These are phyloP conservation scores for Seiridium cupressi DNA, from an alignment of 2,329 filamentous ascomycete genomes.

Conservation along the genomic window DNA sequence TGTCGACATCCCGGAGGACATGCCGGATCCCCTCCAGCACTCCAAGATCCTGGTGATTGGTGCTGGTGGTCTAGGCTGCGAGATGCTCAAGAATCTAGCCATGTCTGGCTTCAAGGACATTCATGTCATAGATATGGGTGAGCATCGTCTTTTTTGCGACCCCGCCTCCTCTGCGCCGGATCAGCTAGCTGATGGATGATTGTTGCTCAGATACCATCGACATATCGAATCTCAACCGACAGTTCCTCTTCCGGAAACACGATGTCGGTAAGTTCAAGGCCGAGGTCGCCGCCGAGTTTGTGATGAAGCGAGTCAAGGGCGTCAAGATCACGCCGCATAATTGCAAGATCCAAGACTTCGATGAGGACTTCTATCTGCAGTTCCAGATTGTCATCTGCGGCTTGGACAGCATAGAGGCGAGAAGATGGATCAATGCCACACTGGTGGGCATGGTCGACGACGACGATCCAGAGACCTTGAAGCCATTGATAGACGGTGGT, in stretches of 20 bases:
- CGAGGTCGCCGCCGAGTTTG: slow-evolving; percentile 86
- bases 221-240: slow-evolving; percentile 95
- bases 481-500: slow-evolving; percentile 93
- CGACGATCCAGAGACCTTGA: slow-evolving; percentile 79
- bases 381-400: slow-evolving; percentile 94
- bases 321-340: slow-evolving; percentile 94
- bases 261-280: slow-evolving; percentile 96
- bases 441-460: slow-evolving; percentile 86
- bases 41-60: slow-evolving; percentile 81
- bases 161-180: background rate
- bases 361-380: slow-evolving; percentile 94
- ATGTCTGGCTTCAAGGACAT: slow-evolving; percentile 95
- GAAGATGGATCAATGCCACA: slow-evolving; percentile 97
- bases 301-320: slow-evolving; percentile 83
- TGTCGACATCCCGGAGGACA: slow-evolving; percentile 50
- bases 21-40: slow-evolving; percentile 57
- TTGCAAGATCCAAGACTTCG: slow-evolving; percentile 93
- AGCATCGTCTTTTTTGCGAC: background rate
- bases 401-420: slow-evolving; percentile 92
- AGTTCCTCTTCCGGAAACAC: slow-evolving; percentile 89
- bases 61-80: slow-evolving; percentile 90
- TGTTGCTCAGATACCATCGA: slow-evolving; percentile 80
- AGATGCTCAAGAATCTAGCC: slow-evolving; percentile 94
- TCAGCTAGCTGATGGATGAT: too few species aligned
- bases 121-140: slow-evolving; percentile 98